Evolutionary conservation across 805 yeast genomes (phyloP).

Genomic region (Alloascoidea hylecoeti): DNA sequence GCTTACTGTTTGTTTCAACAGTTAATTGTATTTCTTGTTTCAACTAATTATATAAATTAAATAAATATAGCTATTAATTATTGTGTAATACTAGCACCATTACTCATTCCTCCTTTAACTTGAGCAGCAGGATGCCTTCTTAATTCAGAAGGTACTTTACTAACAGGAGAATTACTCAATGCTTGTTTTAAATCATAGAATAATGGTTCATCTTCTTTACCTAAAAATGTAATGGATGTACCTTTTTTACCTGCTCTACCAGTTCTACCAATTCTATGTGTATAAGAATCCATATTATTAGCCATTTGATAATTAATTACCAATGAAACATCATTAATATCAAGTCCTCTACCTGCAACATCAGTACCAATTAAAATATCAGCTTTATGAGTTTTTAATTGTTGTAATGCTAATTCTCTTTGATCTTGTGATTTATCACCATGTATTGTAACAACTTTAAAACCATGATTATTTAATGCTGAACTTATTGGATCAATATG

Average conservation of each 20-base stretch:
- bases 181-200: conserved; percentile 38
- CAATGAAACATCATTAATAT: conserved; percentile 72
- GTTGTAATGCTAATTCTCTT: conserved; percentile 62
- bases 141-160: conserved; percentile 27
- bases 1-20: too few relatives aligned
- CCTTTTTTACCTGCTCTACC: conserved; percentile 90
- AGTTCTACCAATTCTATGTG: conserved; percentile 92
- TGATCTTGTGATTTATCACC: conserved; percentile 80
- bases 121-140: neutral
- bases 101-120: too few relatives aligned
- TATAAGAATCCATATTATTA: conserved; percentile 62
- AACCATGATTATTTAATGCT: conserved; percentile 28
- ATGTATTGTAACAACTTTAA: conserved; percentile 52
- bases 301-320: conserved; percentile 85
- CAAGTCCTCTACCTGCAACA: conserved; percentile 93
- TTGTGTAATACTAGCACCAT: too few relatives aligned
- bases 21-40: too few relatives aligned
- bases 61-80: too few relatives aligned
- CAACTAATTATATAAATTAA: too few relatives aligned
- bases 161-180: conserved; percentile 24
- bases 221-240: conserved; percentile 58
- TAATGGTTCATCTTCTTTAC: conserved; percentile 35
- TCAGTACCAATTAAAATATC: conserved; percentile 81
- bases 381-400: conserved; percentile 38
- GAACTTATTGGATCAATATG: conserved; percentile 54